Evolutionary conservation across 2,329 filamentous ascomycete species (phyloP).

Genomic region (Xylariaceae sp.): DNA sequence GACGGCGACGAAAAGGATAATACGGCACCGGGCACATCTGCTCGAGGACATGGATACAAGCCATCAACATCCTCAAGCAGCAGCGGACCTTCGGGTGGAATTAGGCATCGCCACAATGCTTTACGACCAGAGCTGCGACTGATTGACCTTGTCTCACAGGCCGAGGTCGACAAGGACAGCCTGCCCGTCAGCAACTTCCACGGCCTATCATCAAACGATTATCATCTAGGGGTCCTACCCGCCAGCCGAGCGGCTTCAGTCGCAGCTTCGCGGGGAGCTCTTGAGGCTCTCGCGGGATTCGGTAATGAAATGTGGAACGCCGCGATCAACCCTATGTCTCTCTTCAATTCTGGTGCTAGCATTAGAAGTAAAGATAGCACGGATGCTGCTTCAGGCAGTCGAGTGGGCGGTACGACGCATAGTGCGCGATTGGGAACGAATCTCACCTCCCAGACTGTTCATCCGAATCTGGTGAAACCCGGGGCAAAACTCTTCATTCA

Average conservation of each 20-base stretch:
- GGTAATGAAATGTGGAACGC: slow-evolving; percentile 85
- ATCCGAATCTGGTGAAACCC: slow-evolving; percentile 55
- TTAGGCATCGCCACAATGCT: slow-evolving; percentile 72
- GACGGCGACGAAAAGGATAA: slow-evolving; percentile 47
- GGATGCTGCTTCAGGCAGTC: slow-evolving; percentile 55
- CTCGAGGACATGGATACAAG: slow-evolving; percentile 39
- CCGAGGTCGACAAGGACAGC: slow-evolving; percentile 83
- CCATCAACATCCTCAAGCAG: slow-evolving; percentile 47
- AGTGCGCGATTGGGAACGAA: slow-evolving; percentile 33
- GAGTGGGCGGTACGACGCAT: slow-evolving; percentile 38
- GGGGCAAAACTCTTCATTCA: slow-evolving; percentile 82
- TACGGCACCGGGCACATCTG: slow-evolving; percentile 28
- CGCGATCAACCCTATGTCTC: slow-evolving; percentile 78
- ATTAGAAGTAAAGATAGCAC: slow-evolving; percentile 61
- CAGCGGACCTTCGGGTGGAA: slow-evolving; percentile 62
- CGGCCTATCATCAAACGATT: slow-evolving; percentile 81
- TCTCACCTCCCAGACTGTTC: slow-evolving; percentile 37
- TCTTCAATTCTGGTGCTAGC: slow-evolving; percentile 86
- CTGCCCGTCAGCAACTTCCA: slow-evolving; percentile 85
- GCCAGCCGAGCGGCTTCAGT: slow-evolving; percentile 66
- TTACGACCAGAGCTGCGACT: slow-evolving; percentile 84
- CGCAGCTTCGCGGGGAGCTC: slow-evolving; percentile 63
- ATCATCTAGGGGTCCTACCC: slow-evolving; percentile 82
- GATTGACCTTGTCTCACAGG: slow-evolving; percentile 83
- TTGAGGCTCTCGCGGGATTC: slow-evolving; percentile 72